Evolutionary conservation across 345 rosid genomes (phyloP), one percentile per base, ranked within the genome.

Genomic region (Rhizophora apiculata): DNA sequence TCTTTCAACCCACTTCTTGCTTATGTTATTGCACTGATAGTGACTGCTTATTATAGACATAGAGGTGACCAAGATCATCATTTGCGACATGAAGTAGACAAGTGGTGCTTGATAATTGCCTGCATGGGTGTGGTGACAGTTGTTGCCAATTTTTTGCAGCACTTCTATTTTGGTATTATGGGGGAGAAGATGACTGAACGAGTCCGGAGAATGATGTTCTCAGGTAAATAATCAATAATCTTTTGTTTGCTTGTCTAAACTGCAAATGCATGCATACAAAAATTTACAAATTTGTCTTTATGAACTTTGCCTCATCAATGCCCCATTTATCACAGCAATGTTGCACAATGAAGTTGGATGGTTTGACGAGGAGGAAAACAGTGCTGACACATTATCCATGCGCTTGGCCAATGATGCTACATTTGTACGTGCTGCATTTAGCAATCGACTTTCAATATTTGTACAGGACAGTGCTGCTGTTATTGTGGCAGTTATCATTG

Each of bases 381-480:
- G 91, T 82, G 94, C 96, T 8, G 99, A 96, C 77, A 90, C 91
- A 32, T 75, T 96, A 73, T 96, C 99, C 68, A 96, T 96, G 99
- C 98, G 95, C 70, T 80, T 96, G 83, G 99, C 99, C 54, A 96
- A 96, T 89, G 99, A 96, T 85, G 99, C 99, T 77, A 96, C 98
- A 49, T 96, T 92, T 81, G 99, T 92, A 43, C 82, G 99, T 62
- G 99, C 99, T 60, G 93, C 99, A 74, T 96, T 96, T 77, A 96
- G 99, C 82, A 96, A 96, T 73, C 86, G 99, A 30, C 98, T 96
- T 84, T 96, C 98, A 13, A 96, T 96, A 78, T 93, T 96, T 75
- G 84, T 96, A 77, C 99, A 96, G 85, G 99, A 96, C 69, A 83
- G 90, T 85, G 81, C 97, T 61, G 99, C 99, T 63, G 85, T 96